Evolutionary conservation across 768 basidiomycete species (phyloP).

Genomic region (Sarcodon sp.): DNA sequence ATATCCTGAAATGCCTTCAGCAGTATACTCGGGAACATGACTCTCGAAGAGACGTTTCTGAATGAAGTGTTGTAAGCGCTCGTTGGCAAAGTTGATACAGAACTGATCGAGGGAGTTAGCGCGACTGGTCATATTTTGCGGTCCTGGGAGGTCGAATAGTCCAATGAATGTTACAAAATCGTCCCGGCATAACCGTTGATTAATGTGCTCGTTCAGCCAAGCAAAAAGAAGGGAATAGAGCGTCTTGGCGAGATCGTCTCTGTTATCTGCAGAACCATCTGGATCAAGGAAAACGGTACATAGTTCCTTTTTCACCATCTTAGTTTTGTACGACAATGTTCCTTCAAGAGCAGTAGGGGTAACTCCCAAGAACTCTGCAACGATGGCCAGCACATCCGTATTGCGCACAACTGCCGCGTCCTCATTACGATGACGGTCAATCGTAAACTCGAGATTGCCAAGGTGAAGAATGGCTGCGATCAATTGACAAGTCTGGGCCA

Average conservation of each 20-base stretch:
- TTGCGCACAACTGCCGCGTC: slow-evolving; percentile 92
- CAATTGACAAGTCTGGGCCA: slow-evolving; percentile 92
- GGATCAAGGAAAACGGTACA: slow-evolving; percentile 94
- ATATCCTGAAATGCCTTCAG: slow-evolving; percentile 64
- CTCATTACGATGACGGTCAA: slow-evolving; percentile 74
- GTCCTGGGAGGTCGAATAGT: slow-evolving; percentile 87
- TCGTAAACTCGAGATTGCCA: slow-evolving; percentile 87
- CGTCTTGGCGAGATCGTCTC: slow-evolving; percentile 89
- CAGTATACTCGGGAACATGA: slow-evolving; percentile 71
- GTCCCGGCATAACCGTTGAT: slow-evolving; percentile 87
- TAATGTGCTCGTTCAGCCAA: slow-evolving; percentile 95
- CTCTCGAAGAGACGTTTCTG: slow-evolving; percentile 72
- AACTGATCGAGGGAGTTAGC: slow-evolving; percentile 94
- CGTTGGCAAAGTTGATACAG: slow-evolving; percentile 93
- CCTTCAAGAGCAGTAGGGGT: slow-evolving; percentile 58
- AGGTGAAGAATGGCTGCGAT: slow-evolving; percentile 93
- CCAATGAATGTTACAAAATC: slow-evolving; percentile 90
- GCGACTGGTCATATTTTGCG: slow-evolving; percentile 79
- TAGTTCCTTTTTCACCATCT: slow-evolving; percentile 90
- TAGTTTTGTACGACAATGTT: slow-evolving; percentile 82
- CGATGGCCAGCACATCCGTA: slow-evolving; percentile 64
- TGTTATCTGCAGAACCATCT: slow-evolving; percentile 84
- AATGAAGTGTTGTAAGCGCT: slow-evolving; percentile 76
- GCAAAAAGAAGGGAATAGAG: slow-evolving; percentile 91
- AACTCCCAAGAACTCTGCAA: slow-evolving; percentile 88